phyloP scores from a whole-genome alignment of 2,329 filamentous ascomycete genomes.

The Aspergillus candidus region DNA sequence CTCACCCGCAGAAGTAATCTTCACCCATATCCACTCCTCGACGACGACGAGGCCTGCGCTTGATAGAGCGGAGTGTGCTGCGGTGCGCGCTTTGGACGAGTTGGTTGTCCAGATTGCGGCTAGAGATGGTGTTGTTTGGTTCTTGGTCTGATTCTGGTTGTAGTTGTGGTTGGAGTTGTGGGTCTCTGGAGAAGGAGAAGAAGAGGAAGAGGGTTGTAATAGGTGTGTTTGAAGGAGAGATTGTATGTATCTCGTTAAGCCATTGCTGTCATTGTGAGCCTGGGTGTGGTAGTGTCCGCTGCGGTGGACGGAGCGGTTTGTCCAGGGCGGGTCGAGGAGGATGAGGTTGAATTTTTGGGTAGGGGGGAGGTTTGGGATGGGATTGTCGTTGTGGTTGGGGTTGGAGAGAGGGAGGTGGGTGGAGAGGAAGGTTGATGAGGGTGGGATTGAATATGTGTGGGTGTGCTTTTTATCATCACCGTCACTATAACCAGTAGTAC shows the following conservation, averaged over 20 bases:
- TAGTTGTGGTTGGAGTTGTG: not conserved
- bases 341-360: conserved; percentile 51
- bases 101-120: conserved; percentile 60
- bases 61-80: conserved; percentile 40
- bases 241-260: conserved; percentile 31
- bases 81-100: conserved; percentile 44
- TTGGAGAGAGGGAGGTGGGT: conserved; percentile 27
- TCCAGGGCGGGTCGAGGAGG: conserved; percentile 59
- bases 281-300: conserved; percentile 43
- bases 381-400: conserved; percentile 2
- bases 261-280: conserved; percentile 22
- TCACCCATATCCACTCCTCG: conserved; percentile 62
- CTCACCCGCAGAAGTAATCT: conserved; percentile 50
- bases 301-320: conserved; percentile 54
- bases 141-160: too few relatives aligned
- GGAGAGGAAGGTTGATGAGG: conserved; percentile 44
- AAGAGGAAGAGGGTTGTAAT: conserved; percentile 14
- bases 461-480: conserved; percentile 7
- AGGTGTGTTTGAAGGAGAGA: conserved; percentile 43
- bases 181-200: not conserved
- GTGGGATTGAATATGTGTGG: conserved; percentile 42
- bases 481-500: conserved; percentile 16
- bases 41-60: conserved; percentile 44
- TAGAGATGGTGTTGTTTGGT: conserved; percentile 22
- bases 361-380: conserved; percentile 22